Base-by-base conservation (phyloP, 495 filamentous ascomycete species). In the Xylaria scruposa region DNA sequence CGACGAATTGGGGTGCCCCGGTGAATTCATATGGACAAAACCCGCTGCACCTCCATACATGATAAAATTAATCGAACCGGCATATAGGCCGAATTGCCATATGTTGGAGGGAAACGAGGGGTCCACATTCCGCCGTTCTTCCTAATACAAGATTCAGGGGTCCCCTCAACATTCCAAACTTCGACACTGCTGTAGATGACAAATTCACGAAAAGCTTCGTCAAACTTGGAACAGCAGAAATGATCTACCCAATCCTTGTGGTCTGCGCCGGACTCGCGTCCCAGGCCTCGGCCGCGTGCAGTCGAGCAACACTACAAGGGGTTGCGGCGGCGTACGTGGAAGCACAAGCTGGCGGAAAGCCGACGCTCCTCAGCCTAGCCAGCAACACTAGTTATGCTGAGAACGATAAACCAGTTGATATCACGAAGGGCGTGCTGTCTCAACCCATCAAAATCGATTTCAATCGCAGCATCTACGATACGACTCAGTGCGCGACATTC, bases 401-500 rank as follows among this genome's bases (percentile, higher is more conserved):
- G 70, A 84, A 83, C 68, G 78, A 80, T 62, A 79, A 80, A 36
- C 67, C 78, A 0, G 62, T 63, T 26, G 68, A 68, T 21, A 82
- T 84, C 68, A 21, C 68, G 17, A 75, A 76, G 47, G 77, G 81
- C 21, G 61, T 83, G 21, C 70, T 84, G 19, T 70, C 79, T 4
- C 74, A 79, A 9, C 51, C 81, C 15, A 72, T 82, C 66, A 78
- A 77, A 40, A 78, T 84, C 33, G 81, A 83, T 46, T 78, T 79
- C 72, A 82, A 79, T 67, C 79, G 79, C 67, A 79, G 77, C 66
- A 78, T 83, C 49, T 75, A 78, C 74, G 83, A 84, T 59, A 81
- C 80, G 7, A 77, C 74, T 4, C 70, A 72, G 19, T 84, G 83
- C 63, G 81, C 83, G 15, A 77, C 78, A 4, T 84, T 81, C 70